Base-by-base conservation (phyloP, 2,329 filamentous ascomycete species). In the Dactylellina haptotyla region DNA sequence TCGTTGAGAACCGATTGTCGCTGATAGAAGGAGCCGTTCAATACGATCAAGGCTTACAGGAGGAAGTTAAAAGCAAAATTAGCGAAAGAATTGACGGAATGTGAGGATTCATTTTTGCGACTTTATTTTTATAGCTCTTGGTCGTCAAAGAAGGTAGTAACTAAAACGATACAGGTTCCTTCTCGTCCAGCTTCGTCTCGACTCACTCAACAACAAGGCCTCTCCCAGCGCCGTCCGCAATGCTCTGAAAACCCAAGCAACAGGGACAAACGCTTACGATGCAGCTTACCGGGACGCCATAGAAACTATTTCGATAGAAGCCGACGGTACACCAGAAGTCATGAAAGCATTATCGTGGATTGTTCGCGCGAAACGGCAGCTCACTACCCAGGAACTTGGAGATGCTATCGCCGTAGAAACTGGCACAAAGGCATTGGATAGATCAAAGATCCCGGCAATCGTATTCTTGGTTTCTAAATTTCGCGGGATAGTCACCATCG, bases 241-340 rank as follows among this genome's bases (percentile, higher is more conserved):
- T n/a, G n/a, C n/a, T n/a, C n/a, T n/a, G n/a, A n/a, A n/a, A n/a
- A n/a, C 6, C 9, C 16, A 16, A 20, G 8, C 5, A 20, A 28
- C 9, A 14, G 80, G 80, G 6, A 76, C 77, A 2, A 28, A 12
- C 5, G 3, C 3, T 14, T 51, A 51, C 23, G 12, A 51, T 30
- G 26, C 5, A 9, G 46, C 10, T 9, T 51, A 51, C 23, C 2
- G 30, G 2, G 16, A 51, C 4, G 30, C 20, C 8, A 51, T 51
- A 25, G 26, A 28, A 2, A 14, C 3, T 8, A 51, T 51, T 9
- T 14, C 12, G 14, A 28, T 16, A 2, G 23, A 51, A 30, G 3
- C 46, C 8, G 3, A 28, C 23, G 3, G 6, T 9, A 16, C 26
- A 12, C 41, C 16, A 4, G 5, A 45, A 9, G 58, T 46, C 16